Evolutionary conservation across 2,329 filamentous ascomycete species (phyloP).

Genomic region (Sarocladiaceae sp.): DNA sequence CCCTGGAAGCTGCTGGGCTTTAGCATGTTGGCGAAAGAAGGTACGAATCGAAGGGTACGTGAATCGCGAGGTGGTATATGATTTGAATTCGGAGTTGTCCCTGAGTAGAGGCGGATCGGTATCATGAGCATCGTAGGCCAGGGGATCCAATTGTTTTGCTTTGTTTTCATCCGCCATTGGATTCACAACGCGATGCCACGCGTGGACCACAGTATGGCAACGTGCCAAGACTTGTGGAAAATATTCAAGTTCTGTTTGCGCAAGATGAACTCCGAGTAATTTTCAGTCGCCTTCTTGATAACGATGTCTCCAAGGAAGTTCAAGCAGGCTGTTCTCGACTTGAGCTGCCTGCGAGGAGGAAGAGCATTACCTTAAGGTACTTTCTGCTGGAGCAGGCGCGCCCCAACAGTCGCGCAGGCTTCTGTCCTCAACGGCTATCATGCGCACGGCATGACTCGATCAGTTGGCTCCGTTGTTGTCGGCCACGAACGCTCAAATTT

Average conservation of each 20-base stretch:
- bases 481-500: background rate
- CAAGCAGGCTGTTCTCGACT: background rate
- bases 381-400: slow-evolving; percentile 4
- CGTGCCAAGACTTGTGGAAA: background rate
- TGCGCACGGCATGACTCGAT: slow-evolving; percentile 2
- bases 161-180: slow-evolving; percentile 20
- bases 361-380: background rate
- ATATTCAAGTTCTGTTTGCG: too few relatives aligned
- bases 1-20: slow-evolving; percentile 74
- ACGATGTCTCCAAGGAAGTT: background rate
- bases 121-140: slow-evolving; percentile 34
- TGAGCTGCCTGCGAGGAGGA: slow-evolving; percentile 5
- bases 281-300: too few relatives aligned
- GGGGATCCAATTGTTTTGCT: slow-evolving; percentile 19
- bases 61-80: slow-evolving; percentile 67
- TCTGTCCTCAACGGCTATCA: background rate
- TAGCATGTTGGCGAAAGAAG: slow-evolving; percentile 78
- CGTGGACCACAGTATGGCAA: background rate
- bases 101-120: slow-evolving; percentile 77
- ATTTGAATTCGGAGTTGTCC: slow-evolving; percentile 66
- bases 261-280: too few relatives aligned
- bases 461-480: background rate
- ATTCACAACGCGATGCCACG: slow-evolving; percentile 1
- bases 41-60: slow-evolving; percentile 75
- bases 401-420: background rate